These are phyloP conservation scores for Syncephalastrum monosporum DNA, from an alignment of 371 early-diverging fungal species.

Conservation along the genomic window DNA sequence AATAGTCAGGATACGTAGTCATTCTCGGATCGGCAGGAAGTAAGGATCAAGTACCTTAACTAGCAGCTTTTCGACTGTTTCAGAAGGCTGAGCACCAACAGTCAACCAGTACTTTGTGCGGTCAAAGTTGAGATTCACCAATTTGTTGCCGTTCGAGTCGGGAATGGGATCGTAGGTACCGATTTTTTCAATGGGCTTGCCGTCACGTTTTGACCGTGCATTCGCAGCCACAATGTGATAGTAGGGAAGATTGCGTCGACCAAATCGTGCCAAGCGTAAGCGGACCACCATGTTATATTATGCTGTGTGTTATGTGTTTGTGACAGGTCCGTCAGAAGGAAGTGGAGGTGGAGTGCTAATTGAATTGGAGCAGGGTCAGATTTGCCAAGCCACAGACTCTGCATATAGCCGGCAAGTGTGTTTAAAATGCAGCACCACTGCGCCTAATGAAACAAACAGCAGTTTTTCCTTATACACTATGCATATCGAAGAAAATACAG, in stretches of 20 bases:
- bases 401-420: too few species aligned
- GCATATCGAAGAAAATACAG: too few species aligned
- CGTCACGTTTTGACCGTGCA: conserved; percentile 77
- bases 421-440: too few species aligned
- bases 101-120: conserved; percentile 96
- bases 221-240: conserved; percentile 94
- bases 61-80: conserved; percentile 83
- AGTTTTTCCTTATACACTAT: too few species aligned
- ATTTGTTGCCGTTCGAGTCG: conserved; percentile 72
- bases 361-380: too few species aligned
- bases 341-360: too few species aligned
- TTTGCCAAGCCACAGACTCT: too few species aligned
- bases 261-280: conserved; percentile 90
- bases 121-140: conserved; percentile 82
- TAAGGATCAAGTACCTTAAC: conserved; percentile 67
- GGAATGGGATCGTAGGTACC: conserved; percentile 93
- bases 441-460: too few species aligned
- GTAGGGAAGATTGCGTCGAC: conserved; percentile 85
- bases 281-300: conserved; percentile 46
- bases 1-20: not conserved
- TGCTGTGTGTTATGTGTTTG: not conserved
- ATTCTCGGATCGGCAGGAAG: too few species aligned
- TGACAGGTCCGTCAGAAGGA: too few species aligned
- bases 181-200: conserved; percentile 88
- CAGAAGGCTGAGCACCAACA: conserved; percentile 93